These are phyloP conservation scores for Orobanche coerulescens DNA, from an alignment of 257 asterid species.

Conservation along the genomic window DNA sequence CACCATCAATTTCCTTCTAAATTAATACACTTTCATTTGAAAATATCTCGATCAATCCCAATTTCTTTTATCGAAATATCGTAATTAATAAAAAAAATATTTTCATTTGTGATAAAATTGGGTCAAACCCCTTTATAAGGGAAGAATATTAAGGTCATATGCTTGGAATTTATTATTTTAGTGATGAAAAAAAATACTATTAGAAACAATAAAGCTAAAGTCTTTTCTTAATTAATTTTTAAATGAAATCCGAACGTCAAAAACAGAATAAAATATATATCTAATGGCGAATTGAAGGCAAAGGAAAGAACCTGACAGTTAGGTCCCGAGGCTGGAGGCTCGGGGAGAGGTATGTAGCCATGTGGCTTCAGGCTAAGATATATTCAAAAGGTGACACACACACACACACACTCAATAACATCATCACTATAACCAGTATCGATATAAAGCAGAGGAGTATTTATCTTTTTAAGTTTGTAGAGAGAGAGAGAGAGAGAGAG, in stretches of 20 bases:
- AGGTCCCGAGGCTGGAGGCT: constrained; percentile 39
- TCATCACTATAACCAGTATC: constrained; percentile 19
- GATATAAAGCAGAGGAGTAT: constrained; percentile 41
- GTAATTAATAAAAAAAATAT: not conserved
- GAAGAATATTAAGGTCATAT: not conserved
- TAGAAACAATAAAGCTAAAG: not conserved
- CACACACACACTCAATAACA: constrained; percentile 19
- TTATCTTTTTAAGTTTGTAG: constrained; percentile 35
- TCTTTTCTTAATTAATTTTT: not conserved
- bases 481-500: constrained; percentile 10
- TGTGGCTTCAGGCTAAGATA: constrained; percentile 22
- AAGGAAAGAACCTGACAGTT: constrained; percentile 19
- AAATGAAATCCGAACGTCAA: too few species aligned
- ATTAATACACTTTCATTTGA: not conserved
- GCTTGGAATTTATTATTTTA: not conserved
- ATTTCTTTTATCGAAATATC: not conserved
- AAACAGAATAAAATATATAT: too few species aligned
- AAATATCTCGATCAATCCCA: not conserved
- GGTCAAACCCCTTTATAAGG: not conserved
- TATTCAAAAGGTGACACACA: constrained; percentile 35
- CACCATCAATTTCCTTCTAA: not conserved
- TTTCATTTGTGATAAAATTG: not conserved
- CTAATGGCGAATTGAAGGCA: constrained; percentile 9
- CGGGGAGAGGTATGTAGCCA: constrained; percentile 46
- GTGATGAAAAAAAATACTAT: not conserved